A percentile compares a stretch with the other conserved stretches of the same genome.
phyloP scores from a whole-genome alignment of 805 yeast genomes.

The Grigorovia humatica region DNA sequence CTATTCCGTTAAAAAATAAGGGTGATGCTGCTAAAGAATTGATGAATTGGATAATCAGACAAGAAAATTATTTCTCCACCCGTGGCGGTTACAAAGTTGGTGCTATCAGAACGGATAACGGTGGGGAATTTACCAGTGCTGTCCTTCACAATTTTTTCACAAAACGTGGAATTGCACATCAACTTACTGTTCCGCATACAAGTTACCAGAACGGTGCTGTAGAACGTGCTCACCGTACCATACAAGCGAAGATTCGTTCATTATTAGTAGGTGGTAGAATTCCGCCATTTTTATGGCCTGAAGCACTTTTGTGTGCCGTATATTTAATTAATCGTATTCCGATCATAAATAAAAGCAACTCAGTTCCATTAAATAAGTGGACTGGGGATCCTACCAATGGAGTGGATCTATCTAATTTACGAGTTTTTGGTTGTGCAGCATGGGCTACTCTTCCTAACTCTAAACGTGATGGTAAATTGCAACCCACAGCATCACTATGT shows the following conservation, averaged over 20 bases:
- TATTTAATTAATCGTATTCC: slow-evolving; percentile 7
- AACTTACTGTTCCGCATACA: slow-evolving; percentile 6
- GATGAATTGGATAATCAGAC: not conserved
- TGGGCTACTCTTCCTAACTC: slow-evolving; percentile 4
- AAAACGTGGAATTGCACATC: slow-evolving; percentile 3
- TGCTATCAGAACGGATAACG: slow-evolving; percentile 3
- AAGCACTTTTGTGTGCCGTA: slow-evolving; percentile 8
- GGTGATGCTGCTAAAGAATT: not conserved
- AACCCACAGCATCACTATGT: slow-evolving; percentile 1
- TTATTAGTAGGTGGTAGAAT: slow-evolving; percentile 6
- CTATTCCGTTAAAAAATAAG: slow-evolving; percentile 2
- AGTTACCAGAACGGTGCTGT: slow-evolving; percentile 11
- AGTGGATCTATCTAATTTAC: not conserved
- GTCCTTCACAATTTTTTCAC: slow-evolving; percentile 1
- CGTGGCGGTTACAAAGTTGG: not conserved
- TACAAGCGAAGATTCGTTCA: slow-evolving; percentile 4
- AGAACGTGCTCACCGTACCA: slow-evolving; percentile 10
- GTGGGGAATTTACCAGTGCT: slow-evolving; percentile 3
- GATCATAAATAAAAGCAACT: not conserved
- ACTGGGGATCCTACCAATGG: too few species aligned
- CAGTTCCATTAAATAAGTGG: slow-evolving; percentile 6
- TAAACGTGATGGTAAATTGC: slow-evolving; percentile 3
- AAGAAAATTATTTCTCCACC: slow-evolving; percentile 1
- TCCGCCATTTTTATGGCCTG: slow-evolving; percentile 11
- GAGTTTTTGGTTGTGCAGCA: slow-evolving; percentile 10